These are phyloP conservation scores for Cicer cuneatum DNA, from an alignment of 306 rosid species.

Conservation along the genomic window DNA sequence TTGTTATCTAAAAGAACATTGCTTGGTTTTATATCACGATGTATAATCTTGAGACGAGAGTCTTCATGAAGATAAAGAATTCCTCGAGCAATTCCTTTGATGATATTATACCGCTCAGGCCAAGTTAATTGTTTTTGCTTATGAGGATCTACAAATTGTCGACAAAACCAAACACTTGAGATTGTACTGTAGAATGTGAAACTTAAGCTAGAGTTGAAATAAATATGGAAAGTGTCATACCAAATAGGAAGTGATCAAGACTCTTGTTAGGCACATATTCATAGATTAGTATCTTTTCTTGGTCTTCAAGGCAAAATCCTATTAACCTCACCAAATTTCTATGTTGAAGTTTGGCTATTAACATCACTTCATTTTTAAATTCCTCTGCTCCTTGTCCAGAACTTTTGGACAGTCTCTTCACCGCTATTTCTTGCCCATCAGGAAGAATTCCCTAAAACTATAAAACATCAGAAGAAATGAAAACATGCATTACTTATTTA, in stretches of 20 bases:
- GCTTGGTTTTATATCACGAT: conserved; percentile 78
- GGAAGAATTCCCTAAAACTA: conserved; percentile 57
- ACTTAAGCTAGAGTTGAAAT: not conserved
- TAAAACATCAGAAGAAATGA: conserved; percentile 20
- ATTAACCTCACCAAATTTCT: conserved; percentile 69
- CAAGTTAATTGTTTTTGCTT: conserved; percentile 55
- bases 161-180: not conserved
- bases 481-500: not conserved
- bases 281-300: conserved; percentile 67
- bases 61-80: conserved; percentile 76
- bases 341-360: conserved; percentile 77
- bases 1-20: conserved; percentile 58
- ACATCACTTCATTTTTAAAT: conserved; percentile 69
- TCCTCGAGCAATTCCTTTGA: conserved; percentile 65
- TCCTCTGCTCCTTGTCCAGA: conserved; percentile 67
- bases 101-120: conserved; percentile 50
- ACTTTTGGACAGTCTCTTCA: conserved; percentile 62
- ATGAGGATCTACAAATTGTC: conserved; percentile 37
- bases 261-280: conserved; percentile 75
- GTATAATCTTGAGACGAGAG: conserved; percentile 66
- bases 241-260: conserved; percentile 63
- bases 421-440: conserved; percentile 67
- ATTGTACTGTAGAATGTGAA: not conserved
- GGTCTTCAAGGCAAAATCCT: conserved; percentile 64
- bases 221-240: conserved; percentile 44